Conservation (phyloP, 2,329 filamentous ascomycete genomes). For the Alternaria atra region DNA sequence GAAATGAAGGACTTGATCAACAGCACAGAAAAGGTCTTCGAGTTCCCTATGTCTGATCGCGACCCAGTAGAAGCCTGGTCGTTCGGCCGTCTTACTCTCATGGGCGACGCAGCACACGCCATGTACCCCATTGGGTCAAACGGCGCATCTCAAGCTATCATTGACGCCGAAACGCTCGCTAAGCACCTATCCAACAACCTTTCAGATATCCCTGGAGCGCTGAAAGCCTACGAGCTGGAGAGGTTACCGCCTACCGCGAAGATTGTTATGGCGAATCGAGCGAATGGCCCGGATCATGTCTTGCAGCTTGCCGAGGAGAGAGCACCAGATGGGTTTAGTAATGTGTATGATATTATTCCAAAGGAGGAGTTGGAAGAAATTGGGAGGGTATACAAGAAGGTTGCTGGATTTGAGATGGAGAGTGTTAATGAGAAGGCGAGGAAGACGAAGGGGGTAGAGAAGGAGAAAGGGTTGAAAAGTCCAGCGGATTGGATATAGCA, state of each 20-base stretch:
- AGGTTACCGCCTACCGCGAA: slow-evolving; percentile 56
- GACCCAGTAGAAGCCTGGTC: slow-evolving; percentile 54
- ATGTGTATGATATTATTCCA: slow-evolving; percentile 54
- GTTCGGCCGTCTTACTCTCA: slow-evolving; percentile 45
- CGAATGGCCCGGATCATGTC: slow-evolving; percentile 59
- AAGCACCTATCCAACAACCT: slow-evolving; percentile 41
- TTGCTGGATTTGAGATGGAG: slow-evolving; percentile 59
- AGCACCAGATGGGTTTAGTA: slow-evolving; percentile 51
- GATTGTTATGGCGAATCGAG: slow-evolving; percentile 59
- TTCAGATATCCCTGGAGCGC: slow-evolving; percentile 41
- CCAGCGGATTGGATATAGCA: slow-evolving; percentile 33
- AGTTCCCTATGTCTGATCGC: slow-evolving; percentile 60
- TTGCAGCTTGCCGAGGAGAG: slow-evolving; percentile 57
- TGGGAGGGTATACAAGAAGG: slow-evolving; percentile 49
- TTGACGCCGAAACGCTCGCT: slow-evolving; percentile 55
- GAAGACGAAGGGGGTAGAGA: slow-evolving; percentile 43
- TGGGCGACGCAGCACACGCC: slow-evolving; percentile 54
- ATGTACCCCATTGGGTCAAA: slow-evolving; percentile 59
- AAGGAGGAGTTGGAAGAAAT: slow-evolving; percentile 54
- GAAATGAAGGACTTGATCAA: slow-evolving; percentile 55
- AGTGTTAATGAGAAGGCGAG: slow-evolving; percentile 54
- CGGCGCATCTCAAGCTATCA: slow-evolving; percentile 56
- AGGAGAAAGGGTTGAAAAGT: slow-evolving; percentile 26
- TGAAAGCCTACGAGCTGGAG: slow-evolving; percentile 52
- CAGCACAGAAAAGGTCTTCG: slow-evolving; percentile 54